Evolutionary conservation across 306 rosid species (phyloP).

Genomic region (Vigna hirtella): DNA sequence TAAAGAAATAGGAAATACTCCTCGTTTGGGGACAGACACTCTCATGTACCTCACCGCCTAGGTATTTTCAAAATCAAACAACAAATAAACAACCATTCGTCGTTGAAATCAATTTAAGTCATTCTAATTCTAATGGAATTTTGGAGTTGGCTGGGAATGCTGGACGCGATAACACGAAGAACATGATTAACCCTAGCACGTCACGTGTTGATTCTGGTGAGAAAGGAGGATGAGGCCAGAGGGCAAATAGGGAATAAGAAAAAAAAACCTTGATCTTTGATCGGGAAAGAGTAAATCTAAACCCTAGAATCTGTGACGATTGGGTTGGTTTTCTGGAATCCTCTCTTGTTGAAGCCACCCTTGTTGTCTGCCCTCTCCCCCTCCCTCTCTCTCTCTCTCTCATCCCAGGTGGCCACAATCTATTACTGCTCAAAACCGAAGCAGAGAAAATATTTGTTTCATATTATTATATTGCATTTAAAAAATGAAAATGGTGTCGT

Average conservation of each 20-base stretch:
- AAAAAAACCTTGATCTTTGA: not conserved
- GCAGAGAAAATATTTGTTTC: not conserved
- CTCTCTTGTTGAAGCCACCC: conserved; percentile 30
- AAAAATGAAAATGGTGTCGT: too few species aligned
- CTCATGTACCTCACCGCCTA: too few species aligned
- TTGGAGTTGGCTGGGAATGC: not conserved
- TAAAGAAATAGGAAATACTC: too few species aligned
- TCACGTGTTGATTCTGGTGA: not conserved
- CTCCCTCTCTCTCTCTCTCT: not conserved
- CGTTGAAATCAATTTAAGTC: not conserved
- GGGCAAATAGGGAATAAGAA: not conserved
- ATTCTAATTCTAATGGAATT: too few species aligned
- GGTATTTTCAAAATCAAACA: not conserved
- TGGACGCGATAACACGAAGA: not conserved
- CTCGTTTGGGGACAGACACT: too few species aligned
- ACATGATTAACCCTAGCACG: not conserved
- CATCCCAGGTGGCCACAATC: not conserved
- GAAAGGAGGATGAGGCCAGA: not conserved
- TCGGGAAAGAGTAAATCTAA: too few species aligned
- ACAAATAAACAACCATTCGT: too few species aligned
- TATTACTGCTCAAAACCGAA: not conserved
- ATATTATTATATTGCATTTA: too few species aligned
- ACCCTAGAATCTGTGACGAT: not conserved
- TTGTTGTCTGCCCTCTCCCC: conserved; percentile 23
- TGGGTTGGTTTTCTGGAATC: not conserved